Evolutionary conservation across 2,329 filamentous ascomycete genomes (phyloP).

Genomic region (Hortaea sp.): DNA sequence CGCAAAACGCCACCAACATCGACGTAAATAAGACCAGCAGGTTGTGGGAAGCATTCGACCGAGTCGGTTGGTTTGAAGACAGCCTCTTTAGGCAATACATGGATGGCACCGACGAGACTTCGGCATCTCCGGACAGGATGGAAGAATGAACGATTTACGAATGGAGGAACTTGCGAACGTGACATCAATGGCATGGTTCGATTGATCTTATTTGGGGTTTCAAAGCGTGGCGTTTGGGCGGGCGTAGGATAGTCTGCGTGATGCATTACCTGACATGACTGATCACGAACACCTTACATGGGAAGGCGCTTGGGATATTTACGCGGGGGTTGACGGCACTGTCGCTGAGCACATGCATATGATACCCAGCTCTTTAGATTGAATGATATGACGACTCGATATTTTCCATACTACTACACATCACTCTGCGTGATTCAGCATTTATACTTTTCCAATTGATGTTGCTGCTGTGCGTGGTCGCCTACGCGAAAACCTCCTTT

Average conservation of each 20-base stretch:
- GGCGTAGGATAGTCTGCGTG: background rate
- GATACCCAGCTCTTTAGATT: slow-evolving; percentile 4
- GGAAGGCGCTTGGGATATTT: background rate
- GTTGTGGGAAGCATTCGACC: slow-evolving; percentile 80
- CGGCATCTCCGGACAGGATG: background rate
- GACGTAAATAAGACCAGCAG: slow-evolving; percentile 97
- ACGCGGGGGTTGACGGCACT: background rate
- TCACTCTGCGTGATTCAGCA: no score
- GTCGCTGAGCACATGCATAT: slow-evolving; percentile 1
- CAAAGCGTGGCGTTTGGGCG: background rate
- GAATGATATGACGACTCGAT: background rate
- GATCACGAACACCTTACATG: background rate
- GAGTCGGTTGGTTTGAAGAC: slow-evolving; percentile 23
- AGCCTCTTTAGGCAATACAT: slow-evolving; percentile 7
- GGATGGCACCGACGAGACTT: background rate
- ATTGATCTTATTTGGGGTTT: no score
- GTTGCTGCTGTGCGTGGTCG: no score
- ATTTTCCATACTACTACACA: background rate
- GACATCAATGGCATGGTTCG: no score
- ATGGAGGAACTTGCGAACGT: background rate
- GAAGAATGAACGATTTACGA: background rate
- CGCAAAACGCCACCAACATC: slow-evolving; percentile 94
- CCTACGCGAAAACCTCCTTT: no score
- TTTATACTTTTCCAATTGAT: no score
- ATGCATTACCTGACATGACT: background rate